Percentiles rank a stretch among this genome's conserved stretches.
Evolutionary conservation across 768 basidiomycete species (phyloP).

Genomic region (Holtermannia corniformis): DNA sequence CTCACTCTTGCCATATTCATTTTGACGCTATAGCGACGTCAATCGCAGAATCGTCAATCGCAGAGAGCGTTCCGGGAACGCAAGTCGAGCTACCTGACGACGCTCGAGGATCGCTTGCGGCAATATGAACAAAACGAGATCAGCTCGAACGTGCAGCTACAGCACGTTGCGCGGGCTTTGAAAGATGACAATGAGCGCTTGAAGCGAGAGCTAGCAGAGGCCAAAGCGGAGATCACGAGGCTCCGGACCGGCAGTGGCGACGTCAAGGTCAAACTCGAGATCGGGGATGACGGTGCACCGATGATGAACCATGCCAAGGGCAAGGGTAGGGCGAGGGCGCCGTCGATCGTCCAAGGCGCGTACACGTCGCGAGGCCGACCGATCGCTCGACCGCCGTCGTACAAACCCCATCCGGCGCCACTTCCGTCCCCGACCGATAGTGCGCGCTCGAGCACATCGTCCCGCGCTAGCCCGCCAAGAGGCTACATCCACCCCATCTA

Average conservation of each 20-base stretch:
- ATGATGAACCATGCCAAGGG: neutral
- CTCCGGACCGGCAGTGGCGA: neutral
- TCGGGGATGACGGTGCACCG: conserved; percentile 1
- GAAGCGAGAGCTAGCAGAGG: neutral
- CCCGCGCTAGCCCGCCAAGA: neutral
- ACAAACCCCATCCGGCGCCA: neutral
- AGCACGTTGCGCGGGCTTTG: conserved; percentile 32
- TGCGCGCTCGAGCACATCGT: neutral
- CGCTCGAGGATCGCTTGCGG: conserved; percentile 28
- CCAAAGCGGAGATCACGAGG: conserved; percentile 11
- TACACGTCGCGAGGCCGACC: neutral
- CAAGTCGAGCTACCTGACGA: conserved; percentile 28
- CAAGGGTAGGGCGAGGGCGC: neutral
- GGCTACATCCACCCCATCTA: neutral
- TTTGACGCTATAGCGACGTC: conserved; percentile 19
- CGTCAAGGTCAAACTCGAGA: neutral
- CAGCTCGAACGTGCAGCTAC: conserved; percentile 34
- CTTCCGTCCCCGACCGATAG: neutral
- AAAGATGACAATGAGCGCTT: conserved; percentile 30
- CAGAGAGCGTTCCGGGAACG: conserved; percentile 31
- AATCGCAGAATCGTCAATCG: conserved; percentile 34
- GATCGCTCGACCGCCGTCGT: neutral
- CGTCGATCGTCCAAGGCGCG: no score
- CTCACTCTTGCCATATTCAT: neutral
- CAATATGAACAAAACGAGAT: conserved; percentile 34